Percentiles rank a stretch among this genome's conserved stretches.
Conservation (phyloP, 371 early-diverging fungal genomes). For the Zopfochytrium polystomum region DNA sequence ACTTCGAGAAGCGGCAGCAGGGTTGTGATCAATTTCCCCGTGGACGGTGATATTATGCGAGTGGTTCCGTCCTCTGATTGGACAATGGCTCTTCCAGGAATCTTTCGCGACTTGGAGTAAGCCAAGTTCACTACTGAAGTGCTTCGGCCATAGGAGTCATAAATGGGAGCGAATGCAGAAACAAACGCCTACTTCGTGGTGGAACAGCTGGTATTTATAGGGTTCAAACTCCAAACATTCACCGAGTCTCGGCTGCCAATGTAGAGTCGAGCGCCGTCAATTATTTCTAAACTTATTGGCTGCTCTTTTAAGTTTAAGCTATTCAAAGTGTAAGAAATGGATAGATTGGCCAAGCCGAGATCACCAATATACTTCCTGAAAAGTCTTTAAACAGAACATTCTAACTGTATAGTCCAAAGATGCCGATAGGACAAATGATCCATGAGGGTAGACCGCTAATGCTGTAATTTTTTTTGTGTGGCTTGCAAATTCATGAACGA, state of each 20-base stretch:
- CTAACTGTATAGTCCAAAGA: slow-evolving; percentile 45
- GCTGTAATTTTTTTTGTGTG: slow-evolving; percentile 45
- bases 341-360: background rate
- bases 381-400: slow-evolving; percentile 42
- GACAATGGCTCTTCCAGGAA: slow-evolving; percentile 34
- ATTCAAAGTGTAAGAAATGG: background rate
- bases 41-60: slow-evolving; percentile 38
- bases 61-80: slow-evolving; percentile 47
- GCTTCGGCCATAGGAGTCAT: slow-evolving; percentile 10
- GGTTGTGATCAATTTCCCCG: slow-evolving; percentile 45
- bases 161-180: background rate
- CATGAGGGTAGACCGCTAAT: slow-evolving; percentile 39
- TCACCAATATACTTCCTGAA: slow-evolving; percentile 48
- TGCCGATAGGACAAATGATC: slow-evolving; percentile 38
- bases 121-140: slow-evolving; percentile 23
- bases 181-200: slow-evolving; percentile 29
- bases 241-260: slow-evolving; percentile 30
- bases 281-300: slow-evolving; percentile 35
- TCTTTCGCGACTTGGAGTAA: slow-evolving; percentile 12
- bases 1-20: slow-evolving; percentile 44
- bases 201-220: slow-evolving; percentile 38
- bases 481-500: slow-evolving; percentile 41
- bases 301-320: slow-evolving; percentile 40
- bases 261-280: slow-evolving; percentile 39
- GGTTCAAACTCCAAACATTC: slow-evolving; percentile 41